Evolutionary conservation across 768 basidiomycete species (phyloP), one percentile per base, ranked within the genome.

Genomic region (Leccinum longicurvipes): DNA sequence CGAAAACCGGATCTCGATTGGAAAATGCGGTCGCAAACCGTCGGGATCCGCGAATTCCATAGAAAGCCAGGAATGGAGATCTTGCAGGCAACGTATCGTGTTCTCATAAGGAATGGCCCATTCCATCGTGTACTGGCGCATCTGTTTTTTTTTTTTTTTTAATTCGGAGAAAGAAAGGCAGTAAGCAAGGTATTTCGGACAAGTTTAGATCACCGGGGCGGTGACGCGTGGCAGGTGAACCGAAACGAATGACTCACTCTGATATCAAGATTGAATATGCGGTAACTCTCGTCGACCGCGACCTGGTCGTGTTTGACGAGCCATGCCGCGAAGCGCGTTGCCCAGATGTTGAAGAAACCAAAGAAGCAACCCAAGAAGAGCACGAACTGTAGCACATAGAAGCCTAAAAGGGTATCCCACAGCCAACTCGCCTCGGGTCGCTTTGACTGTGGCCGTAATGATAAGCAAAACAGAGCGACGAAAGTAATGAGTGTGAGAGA

Each of bases 241-340:
- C 0, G 8, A n/a, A 17, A 10, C n/a, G 12, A 42, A n/a, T 34
- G 25, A 78, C 91, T 65, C 70, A 93, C 91, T 74, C 91, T 80
- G 73, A 91, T 94, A 60, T 98, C 95, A 57, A 97, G 79, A 67
- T 98, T 98, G 76, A 97, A 95, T 56, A 98, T 84, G 31, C 82
- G 80, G 64, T 87, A 79, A 63, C 91, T 86, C 53, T 89, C 85
- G 67, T 94, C 91, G 17, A 94, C 77, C 12, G 81, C 80, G 29
- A 84, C 77, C 6, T 80, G 78, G 45, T 75, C 74, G 42, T 70
- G 70, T 54, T 78, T 80, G 34, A 79, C 76, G 36, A 93, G 77
- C 90, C 90, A 93, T 44, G 81, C 81, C 15, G 81, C 80, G 56
- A 89, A 78, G 31, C 80, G 76, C 6, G 82, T 84, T 51, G 85